Base-by-base conservation (phyloP, 2,329 filamentous ascomycete genomes). In the Rugonectria rugulosa region DNA sequence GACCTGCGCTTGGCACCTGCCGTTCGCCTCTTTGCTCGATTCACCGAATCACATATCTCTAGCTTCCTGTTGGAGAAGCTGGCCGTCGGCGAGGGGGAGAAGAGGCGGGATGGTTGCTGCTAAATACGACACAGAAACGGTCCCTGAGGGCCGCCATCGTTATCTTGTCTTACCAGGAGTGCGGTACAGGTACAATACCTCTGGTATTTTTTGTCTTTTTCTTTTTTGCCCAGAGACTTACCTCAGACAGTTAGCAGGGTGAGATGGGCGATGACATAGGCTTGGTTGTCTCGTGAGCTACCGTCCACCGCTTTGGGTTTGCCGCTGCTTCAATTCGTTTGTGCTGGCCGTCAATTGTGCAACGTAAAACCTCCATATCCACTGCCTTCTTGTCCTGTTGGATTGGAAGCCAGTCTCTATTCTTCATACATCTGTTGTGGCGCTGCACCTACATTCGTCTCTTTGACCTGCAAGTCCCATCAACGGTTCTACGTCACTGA, bases 101-200 rank as follows among this genome's bases (percentile, higher is more conserved):
- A 58, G 44, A 56, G 56, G 52, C 31, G 21, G 42, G 49, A 42
- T 43, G 36, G 41, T 47, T 31, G 41, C 46, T 60, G 56, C 44
- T 48, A 42, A 56, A 62, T 42, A 60, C 59, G 60, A 65, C 61
- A 60, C 54, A 57, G 44, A 12, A 51, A 29, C 45, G 40, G 32
- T 42, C 40, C 36, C 44, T 62, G 50, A 54, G 53, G 55, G 53
- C 65, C 48, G 36, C 52, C 24, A 34, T 38, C 56, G 56, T 52
- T 62, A 51, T 61, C 65, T 68, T 62, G 54, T 56, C 46, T 32
- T 45, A 29, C 37, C 53, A 24, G 15, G 5, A 14, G 5, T 21
- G 9, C 11, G 6, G 37, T 40, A 40, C 37, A n/a, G n/a, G n/a
- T n/a, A n/a, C n/a, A n/a, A n/a, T n/a, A n/a, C n/a, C n/a, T n/a